Base-by-base conservation (phyloP, 176 grass and related monocot genomes). In the Musa troglodytarum region DNA sequence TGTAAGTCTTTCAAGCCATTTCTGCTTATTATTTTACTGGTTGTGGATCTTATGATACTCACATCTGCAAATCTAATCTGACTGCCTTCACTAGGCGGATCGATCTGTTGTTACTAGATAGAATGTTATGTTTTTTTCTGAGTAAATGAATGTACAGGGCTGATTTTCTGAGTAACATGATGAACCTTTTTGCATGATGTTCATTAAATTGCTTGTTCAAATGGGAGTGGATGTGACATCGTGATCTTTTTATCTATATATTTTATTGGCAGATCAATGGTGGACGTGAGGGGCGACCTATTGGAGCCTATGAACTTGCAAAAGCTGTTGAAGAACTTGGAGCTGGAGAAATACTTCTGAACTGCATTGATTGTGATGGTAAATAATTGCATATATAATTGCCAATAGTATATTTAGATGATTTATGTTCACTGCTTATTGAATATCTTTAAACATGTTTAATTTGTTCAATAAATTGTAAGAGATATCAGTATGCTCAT, bases 351-450 rank as follows among this genome's bases (percentile, higher is more conserved):
- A 99, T 99, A 85, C 86, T 99, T 66, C 88, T 99, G 14, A 99
- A 99, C 59, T 99, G 95, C 84, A 92, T 99, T 68, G 95, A 99
- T 83, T 99, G 95, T 91, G 95, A 99, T 76, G 95, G 95, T 99
- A 93, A 77, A 68, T 75, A 43, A 43, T 43, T 43, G 34, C 34
- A 43, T 43, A 43, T 43, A 3, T 43, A 43, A 43, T 43, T 43
- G 34, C 34, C 4, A 43, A 43, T 43, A 43, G 34, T 43, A 43
- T 43, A 43, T 43, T 6, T 43, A 43, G 34, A 43, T 43, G 34
- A 43, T 43, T 0, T 43, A 43, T 43, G 34, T 43, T 43, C 34
- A 43, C 6, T 5, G 34, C 34, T 57, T 17, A 62, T 17, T 6
- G 20, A 17, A 19, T 62, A 1, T 62, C 57, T 43, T 43, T 43